Conservation (phyloP, 495 filamentous ascomycete genomes). For the Aspergillus mulundensis region DNA sequence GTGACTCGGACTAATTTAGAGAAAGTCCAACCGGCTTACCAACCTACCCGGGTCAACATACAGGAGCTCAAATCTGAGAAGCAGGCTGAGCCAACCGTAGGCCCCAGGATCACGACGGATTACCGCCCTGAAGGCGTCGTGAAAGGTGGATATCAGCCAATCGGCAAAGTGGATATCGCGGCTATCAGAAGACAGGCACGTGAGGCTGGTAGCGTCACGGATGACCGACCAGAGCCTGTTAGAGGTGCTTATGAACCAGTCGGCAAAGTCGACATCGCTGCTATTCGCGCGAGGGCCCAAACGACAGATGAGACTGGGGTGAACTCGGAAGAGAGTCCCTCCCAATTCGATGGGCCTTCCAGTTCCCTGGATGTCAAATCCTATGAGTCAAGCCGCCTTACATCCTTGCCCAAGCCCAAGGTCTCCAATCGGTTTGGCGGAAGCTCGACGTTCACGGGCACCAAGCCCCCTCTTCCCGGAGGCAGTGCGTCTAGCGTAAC, state of each 20-base stretch:
- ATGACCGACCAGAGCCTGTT: constrained; percentile 75
- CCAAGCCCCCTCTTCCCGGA: constrained; percentile 78
- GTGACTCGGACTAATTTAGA: constrained; percentile 83
- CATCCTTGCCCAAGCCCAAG: constrained; percentile 88
- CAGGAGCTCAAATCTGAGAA: constrained; percentile 66
- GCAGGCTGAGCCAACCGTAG: constrained; percentile 54
- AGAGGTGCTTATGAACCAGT: constrained; percentile 92
- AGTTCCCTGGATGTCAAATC: constrained; percentile 54
- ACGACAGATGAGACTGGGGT: constrained; percentile 48
- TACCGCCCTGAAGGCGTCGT: constrained; percentile 61
- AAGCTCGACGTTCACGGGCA: constrained; percentile 70
- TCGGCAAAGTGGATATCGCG: constrained; percentile 95
- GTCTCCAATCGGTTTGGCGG: constrained; percentile 79
- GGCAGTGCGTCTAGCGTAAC: constrained; percentile 52
- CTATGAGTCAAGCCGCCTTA: constrained; percentile 71
- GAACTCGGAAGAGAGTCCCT: constrained; percentile 37
- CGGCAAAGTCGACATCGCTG: constrained; percentile 92
- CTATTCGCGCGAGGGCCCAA: constrained; percentile 78
- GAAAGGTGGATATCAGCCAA: constrained; percentile 86
- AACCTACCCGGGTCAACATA: constrained; percentile 91
- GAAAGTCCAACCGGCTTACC: constrained; percentile 88
- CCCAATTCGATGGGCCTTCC: constrained; percentile 28
- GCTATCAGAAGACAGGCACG: constrained; percentile 78
- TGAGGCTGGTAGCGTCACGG: constrained; percentile 50
- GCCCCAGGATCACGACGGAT: constrained; percentile 16